phyloP scores from a whole-genome alignment of 768 basidiomycete species.

The Roridomyces roridus region DNA sequence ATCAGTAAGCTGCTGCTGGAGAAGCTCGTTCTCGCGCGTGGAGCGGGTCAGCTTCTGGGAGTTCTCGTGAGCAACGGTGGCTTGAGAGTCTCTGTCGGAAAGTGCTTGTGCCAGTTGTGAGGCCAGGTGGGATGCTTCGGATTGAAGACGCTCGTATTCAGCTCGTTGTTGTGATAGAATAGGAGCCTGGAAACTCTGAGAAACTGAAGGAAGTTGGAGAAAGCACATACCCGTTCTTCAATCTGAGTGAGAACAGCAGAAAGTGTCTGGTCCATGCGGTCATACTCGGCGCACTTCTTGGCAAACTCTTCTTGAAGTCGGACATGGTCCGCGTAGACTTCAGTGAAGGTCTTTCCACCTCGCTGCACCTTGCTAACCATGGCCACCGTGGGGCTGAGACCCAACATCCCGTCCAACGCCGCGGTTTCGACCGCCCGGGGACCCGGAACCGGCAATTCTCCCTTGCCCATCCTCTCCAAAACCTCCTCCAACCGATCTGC shows the following conservation, averaged over 20 bases:
- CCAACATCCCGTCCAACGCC: slow-evolving; percentile 62
- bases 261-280: slow-evolving; percentile 83
- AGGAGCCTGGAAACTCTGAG: slow-evolving; percentile 80
- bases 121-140: slow-evolving; percentile 82
- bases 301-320: slow-evolving; percentile 83
- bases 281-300: slow-evolving; percentile 81
- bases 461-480: slow-evolving; percentile 72
- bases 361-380: slow-evolving; percentile 84
- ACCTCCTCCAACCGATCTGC: slow-evolving; percentile 76
- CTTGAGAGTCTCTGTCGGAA: slow-evolving; percentile 73
- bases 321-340: slow-evolving; percentile 92
- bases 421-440: slow-evolving; percentile 51
- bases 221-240: slow-evolving; percentile 77
- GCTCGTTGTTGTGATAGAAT: slow-evolving; percentile 86
- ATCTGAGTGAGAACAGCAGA: slow-evolving; percentile 86
- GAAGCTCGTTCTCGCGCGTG: slow-evolving; percentile 66
- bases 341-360: slow-evolving; percentile 89
- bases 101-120: slow-evolving; percentile 79
- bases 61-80: slow-evolving; percentile 59
- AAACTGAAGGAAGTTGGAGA: background rate
- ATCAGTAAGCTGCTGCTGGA: slow-evolving; percentile 80
- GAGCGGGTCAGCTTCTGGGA: slow-evolving; percentile 67
- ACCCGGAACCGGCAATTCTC: slow-evolving; percentile 68
- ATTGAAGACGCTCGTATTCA: slow-evolving; percentile 85
- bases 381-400: slow-evolving; percentile 86